Base-by-base conservation (phyloP, 306 rosid genomes). In the Malus sylvestris region DNA sequence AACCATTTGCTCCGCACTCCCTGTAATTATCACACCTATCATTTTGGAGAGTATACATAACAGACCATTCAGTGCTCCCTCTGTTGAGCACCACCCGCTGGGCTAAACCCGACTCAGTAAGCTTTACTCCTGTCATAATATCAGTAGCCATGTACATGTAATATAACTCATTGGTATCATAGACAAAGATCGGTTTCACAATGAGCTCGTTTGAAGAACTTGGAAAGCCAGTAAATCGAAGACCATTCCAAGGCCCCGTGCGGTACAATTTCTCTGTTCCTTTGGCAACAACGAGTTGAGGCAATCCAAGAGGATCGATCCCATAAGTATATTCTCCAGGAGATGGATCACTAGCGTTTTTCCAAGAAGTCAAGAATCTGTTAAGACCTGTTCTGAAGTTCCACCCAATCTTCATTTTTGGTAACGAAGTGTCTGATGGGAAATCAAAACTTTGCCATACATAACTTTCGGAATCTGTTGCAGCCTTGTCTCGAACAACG, bases 371-470 rank as follows among this genome's bases (percentile, higher is more conserved):
- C 33, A 76, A 49, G 11, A 14, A 55, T 38, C 55, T 53, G 15
- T 67, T 16, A 0, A 35, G 13, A 30, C 80, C 74, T 2, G 67
- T 67, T 15, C 8, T 57, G n/a, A 76, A 52, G 58, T 76, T 32
- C 74, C 66, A 67, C 5, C 67, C 67, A 2, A 76, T 22, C 40
- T 68, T 76, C 88, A 85, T 82, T 42, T 69, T 78, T 5, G 80
- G 35, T 7, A 85, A 78, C 22, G 45, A 49, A 22, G 81, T 85
- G 27, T 85, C 80, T 10, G 82, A 68, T 10, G 84, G 86, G 20
- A 62, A 58, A 70, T 84, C 82, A 73, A 81, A 86, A 60, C 87
- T 83, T 65, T 86, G 84, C 90, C 90, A 86, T 27, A 81, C 2
- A 52, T 76, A 11, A 15, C 18, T 11, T 25, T 64, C 78, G 1